Evolutionary conservation across 495 filamentous ascomycete species (phyloP).

Genomic region (Talaromyces trachyspermus): DNA sequence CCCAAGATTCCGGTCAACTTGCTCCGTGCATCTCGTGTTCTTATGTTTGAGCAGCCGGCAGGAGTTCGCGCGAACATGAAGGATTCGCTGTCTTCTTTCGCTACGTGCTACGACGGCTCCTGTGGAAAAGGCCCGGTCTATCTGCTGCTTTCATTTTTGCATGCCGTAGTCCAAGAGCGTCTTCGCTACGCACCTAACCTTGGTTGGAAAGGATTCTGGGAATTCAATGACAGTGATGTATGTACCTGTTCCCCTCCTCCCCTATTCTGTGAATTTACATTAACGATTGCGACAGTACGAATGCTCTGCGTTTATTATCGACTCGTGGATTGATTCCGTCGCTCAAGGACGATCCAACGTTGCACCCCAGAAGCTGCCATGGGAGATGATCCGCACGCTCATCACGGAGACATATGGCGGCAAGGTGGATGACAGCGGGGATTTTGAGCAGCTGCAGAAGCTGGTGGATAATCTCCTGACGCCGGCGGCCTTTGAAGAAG

Average conservation of each 20-base stretch:
- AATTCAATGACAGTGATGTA: slow-evolving; percentile 99
- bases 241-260: slow-evolving; percentile 27
- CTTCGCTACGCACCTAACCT: slow-evolving; percentile 90
- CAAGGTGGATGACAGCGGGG: slow-evolving; percentile 90
- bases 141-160: slow-evolving; percentile 84
- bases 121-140: slow-evolving; percentile 91
- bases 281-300: slow-evolving; percentile 67
- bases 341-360: slow-evolving; percentile 84
- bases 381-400: slow-evolving; percentile 92
- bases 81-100: slow-evolving; percentile 84
- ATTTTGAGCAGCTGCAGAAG: slow-evolving; percentile 63
- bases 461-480: slow-evolving; percentile 76
- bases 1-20: slow-evolving; percentile 96
- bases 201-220: slow-evolving; percentile 99
- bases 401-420: slow-evolving; percentile 93
- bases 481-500: slow-evolving; percentile 80
- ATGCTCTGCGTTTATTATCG: slow-evolving; percentile 92
- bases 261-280: slow-evolving; percentile 8
- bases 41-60: slow-evolving; percentile 98
- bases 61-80: slow-evolving; percentile 98
- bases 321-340: slow-evolving; percentile 83
- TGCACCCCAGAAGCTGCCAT: slow-evolving; percentile 86
- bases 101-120: slow-evolving; percentile 72
- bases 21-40: slow-evolving; percentile 81
- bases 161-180: slow-evolving; percentile 93